Evolutionary conservation across 352 stramenopile genomes (phyloP).

Genomic region (Globisporangium emineosum): DNA sequence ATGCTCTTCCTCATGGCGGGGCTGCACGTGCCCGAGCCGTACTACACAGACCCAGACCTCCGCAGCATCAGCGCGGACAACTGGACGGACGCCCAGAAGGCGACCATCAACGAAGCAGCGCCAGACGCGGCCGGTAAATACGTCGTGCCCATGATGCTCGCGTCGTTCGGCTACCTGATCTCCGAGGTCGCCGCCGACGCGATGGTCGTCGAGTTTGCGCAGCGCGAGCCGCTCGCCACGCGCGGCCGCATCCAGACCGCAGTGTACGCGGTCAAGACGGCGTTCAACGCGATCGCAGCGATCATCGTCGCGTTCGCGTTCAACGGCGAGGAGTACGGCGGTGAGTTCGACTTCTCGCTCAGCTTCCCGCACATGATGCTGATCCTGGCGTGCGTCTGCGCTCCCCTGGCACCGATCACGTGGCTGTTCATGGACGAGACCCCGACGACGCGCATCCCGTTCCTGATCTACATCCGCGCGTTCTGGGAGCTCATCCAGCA

Average conservation of each 20-base stretch:
- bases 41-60: conserved; percentile 40
- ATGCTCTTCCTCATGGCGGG: conserved; percentile 50
- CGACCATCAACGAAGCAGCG: conserved; percentile 39
- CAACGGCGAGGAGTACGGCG: conserved; percentile 54
- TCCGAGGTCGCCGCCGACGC: conserved; percentile 58
- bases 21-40: conserved; percentile 34
- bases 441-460: conserved; percentile 9
- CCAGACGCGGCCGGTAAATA: conserved; percentile 41
- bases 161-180: conserved; percentile 62
- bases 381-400: conserved; percentile 31
- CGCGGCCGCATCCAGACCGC: conserved; percentile 52
- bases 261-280: conserved; percentile 53
- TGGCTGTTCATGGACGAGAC: conserved; percentile 26
- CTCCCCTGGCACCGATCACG: conserved; percentile 28
- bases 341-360: conserved; percentile 50
- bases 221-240: conserved; percentile 45
- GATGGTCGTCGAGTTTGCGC: conserved; percentile 55
- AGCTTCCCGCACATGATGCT: conserved; percentile 51
- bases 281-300: conserved; percentile 40
- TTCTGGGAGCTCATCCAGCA: conserved; percentile 63
- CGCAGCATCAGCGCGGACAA: conserved; percentile 28
- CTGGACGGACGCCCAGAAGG: conserved; percentile 29
- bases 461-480: conserved; percentile 29
- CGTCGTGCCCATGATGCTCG: conserved; percentile 70
- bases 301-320: conserved; percentile 44